Percentiles rank a stretch among this genome's conserved stretches.
Conservation (phyloP, 176 grass and related monocot genomes). For the Cocos nucifera region DNA sequence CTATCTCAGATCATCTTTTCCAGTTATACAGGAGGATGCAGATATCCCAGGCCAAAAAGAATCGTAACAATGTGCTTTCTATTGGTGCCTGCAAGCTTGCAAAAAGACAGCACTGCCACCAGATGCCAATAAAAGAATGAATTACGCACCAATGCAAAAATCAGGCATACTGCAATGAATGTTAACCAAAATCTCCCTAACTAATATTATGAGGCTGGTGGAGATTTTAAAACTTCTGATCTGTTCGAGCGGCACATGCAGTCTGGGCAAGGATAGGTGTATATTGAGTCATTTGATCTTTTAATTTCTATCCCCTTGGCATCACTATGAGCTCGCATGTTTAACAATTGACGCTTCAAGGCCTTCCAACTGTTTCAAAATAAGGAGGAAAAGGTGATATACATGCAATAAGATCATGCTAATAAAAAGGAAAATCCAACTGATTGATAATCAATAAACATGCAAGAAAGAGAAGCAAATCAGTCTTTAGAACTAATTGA, state of each 20-base stretch:
- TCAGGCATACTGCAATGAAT: conserved; percentile 31
- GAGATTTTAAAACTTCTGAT: conserved; percentile 44
- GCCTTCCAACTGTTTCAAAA: conserved; percentile 67
- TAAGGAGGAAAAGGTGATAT: background rate
- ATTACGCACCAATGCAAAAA: conserved; percentile 26
- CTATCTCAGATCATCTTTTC: conserved; percentile 10
- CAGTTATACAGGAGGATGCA: conserved; percentile 17
- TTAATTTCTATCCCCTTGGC: conserved; percentile 83
- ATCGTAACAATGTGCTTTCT: conserved; percentile 11
- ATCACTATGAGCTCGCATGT: conserved; percentile 77
- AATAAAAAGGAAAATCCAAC: background rate
- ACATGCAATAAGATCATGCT: background rate
- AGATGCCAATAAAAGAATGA: conserved; percentile 52
- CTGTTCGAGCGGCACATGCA: conserved; percentile 80
- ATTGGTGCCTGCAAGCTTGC: conserved; percentile 19
- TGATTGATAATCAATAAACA: background rate
- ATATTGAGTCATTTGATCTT: conserved; percentile 88
- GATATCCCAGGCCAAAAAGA: conserved; percentile 14
- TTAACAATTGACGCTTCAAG: conserved; percentile 67
- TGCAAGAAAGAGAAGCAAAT: background rate
- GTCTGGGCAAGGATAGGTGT: conserved; percentile 73
- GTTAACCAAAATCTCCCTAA: background rate
- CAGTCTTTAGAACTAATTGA: background rate
- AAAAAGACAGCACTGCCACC: conserved; percentile 31
- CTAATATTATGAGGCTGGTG: conserved; percentile 47